Base-by-base conservation (phyloP, 164 flowering plant species). In the Piper betle region DNA sequence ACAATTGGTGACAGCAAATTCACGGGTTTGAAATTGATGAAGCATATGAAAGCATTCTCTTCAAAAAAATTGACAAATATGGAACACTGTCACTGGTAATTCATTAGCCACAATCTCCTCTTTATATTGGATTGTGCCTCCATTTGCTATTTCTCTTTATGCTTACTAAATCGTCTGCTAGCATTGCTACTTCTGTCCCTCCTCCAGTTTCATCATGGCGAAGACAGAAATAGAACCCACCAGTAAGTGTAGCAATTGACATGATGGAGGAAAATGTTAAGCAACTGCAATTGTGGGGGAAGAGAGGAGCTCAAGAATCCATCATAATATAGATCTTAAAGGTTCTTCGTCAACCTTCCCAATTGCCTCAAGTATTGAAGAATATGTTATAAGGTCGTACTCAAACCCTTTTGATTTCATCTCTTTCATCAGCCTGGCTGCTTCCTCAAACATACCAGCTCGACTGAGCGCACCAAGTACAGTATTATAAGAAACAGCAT, bases 401-500 rank as follows among this genome's bases (percentile, higher is more conserved):
- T 83, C 85, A 70, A 84, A 82, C 19, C 96, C 96, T 60, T 73
- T 75, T 40, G 54, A 52, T 10, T 56, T 76, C 98, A 93, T 93
- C 80, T 87, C 96, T 68, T 78, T 84, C 97, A 87, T 93, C 56
- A 93, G 72, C 72, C 61, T 86, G 25, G 91, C 97, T 71, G 97
- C 96, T 71, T 86, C 96, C 67, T 90, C 97, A 72, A 93, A 84
- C 96, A 84, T 84, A 16, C 98, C 98, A 65, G 97, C 85, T 42
- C 86, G 93, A 62, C 96, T 86, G 25, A 93, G 82, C 75, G 87
- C 84, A 18, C 97, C 81, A 53, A 93, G 88, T 71, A 93, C 61
- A 16, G 98, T 93, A 67, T 89, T 87, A 62, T 93, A 93, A 17
- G 98, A 82, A 39, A 90, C 88, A 15, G 81, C 88, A 82, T 93